These are phyloP conservation scores for Rubia tinctorum DNA, from an alignment of 305 asterid genomes.

Conservation along the genomic window DNA sequence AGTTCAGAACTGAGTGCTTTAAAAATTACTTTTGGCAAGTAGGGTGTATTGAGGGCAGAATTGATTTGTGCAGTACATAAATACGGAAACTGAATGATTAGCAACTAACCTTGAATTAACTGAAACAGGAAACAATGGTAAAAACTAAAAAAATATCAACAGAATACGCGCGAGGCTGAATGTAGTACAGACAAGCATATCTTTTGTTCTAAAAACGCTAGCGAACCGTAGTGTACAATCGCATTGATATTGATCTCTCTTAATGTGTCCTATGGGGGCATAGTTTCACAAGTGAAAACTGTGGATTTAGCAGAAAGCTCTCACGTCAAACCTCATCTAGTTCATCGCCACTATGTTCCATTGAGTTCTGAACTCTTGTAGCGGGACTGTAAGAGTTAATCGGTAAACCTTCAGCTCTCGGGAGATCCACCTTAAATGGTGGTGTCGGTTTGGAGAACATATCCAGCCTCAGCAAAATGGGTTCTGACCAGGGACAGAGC, in stretches of 20 bases:
- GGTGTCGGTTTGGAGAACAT: slow-evolving; percentile 44
- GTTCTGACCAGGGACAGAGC: slow-evolving; percentile 87
- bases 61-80: no score
- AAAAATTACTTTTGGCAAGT: no score
- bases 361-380: neutral
- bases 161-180: neutral
- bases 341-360: neutral
- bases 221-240: neutral
- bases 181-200: neutral
- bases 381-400: neutral
- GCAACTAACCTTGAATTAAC: no score
- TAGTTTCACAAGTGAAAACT: neutral
- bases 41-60: no score
- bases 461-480: slow-evolving; percentile 72
- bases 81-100: no score
- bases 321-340: neutral
- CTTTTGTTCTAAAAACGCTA: neutral
- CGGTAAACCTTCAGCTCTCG: neutral
- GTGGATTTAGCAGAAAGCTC: neutral
- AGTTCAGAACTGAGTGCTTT: no score
- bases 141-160: no score
- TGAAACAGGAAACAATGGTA: no score
- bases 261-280: no score
- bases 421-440: slow-evolving; percentile 5
- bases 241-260: neutral